These are phyloP conservation scores for Pythium dissimile DNA, from an alignment of 352 stramenopile genomes.

Conservation along the genomic window DNA sequence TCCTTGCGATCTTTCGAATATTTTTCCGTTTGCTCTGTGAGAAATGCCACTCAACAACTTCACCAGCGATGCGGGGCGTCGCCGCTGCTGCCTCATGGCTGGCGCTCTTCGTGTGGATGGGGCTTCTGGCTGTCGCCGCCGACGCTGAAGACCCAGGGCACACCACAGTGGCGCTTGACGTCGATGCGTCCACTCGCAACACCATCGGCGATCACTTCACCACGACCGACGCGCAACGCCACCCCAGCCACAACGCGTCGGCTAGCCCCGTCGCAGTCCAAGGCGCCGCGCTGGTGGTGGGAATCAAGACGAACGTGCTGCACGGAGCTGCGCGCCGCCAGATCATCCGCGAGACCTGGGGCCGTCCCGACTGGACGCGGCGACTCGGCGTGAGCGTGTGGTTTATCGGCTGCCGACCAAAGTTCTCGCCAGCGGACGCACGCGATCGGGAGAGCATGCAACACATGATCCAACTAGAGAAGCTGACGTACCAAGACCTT, in stretches of 20 bases:
- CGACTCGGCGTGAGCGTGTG: constrained; percentile 20
- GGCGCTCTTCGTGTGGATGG: neutral
- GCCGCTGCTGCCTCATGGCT: too few relatives aligned
- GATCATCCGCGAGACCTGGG: constrained; percentile 30
- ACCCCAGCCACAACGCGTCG: neutral
- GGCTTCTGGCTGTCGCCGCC: neutral
- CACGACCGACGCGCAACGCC: neutral
- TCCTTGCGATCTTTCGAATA: neutral
- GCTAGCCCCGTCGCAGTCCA: too few relatives aligned
- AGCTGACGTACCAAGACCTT: constrained; percentile 36
- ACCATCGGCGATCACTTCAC: too few relatives aligned
- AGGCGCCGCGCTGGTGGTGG: constrained; percentile 32
- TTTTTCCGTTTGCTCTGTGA: too few relatives aligned
- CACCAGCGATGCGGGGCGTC: too few relatives aligned
- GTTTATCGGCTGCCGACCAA: constrained; percentile 33
- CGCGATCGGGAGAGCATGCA: neutral
- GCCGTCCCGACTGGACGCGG: neutral
- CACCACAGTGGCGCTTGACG: neutral
- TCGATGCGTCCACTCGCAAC: neutral
- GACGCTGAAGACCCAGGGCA: neutral
- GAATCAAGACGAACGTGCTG: constrained; percentile 39
- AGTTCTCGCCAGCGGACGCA: neutral
- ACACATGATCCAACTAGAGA: constrained; percentile 25
- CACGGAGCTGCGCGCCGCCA: constrained; percentile 23
- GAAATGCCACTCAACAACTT: too few relatives aligned